Evolutionary conservation across 108 stramenopile species (phyloP).

Genomic region (Fragilariopsis cylindrus): DNA sequence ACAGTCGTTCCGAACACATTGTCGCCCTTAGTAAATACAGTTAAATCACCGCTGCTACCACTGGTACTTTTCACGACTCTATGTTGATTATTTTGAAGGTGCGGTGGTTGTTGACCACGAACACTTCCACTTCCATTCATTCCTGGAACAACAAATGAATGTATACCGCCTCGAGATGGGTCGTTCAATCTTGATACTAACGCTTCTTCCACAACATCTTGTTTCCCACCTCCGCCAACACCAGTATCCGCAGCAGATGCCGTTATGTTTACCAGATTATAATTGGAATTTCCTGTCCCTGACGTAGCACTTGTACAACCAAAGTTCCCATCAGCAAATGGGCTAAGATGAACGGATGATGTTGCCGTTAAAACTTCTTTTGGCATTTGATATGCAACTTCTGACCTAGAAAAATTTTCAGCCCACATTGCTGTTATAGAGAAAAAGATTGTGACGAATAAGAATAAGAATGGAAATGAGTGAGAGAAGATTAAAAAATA

Average conservation of each 20-base stretch:
- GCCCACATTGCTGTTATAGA: constrained; percentile 72
- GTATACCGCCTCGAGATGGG: background rate
- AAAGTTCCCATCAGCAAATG: constrained; percentile 75
- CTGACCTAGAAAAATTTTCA: constrained; percentile 85
- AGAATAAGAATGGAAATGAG: too few relatives aligned
- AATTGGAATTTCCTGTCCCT: constrained; percentile 32
- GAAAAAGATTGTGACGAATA: too few relatives aligned
- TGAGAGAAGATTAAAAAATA: too few relatives aligned
- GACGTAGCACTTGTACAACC: background rate
- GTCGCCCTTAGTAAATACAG: constrained; percentile 67
- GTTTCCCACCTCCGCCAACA: background rate
- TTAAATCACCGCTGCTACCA: constrained; percentile 55
- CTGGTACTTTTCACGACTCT: constrained; percentile 32
- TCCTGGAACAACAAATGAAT: constrained; percentile 10
- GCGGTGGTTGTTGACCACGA: constrained; percentile 26
- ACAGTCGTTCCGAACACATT: constrained; percentile 91
- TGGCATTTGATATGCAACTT: constrained; percentile 79
- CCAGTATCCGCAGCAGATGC: background rate
- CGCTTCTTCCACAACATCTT: constrained; percentile 64
- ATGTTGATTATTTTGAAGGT: constrained; percentile 30
- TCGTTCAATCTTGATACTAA: constrained; percentile 52
- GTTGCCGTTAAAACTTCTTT: constrained; percentile 79
- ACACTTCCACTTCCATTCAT: background rate
- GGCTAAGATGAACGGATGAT: constrained; percentile 72
- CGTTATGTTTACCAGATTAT: constrained; percentile 21